Percentiles rank a stretch among this genome's conserved stretches.
These are phyloP conservation scores for Penicillium nucicola DNA, from an alignment of 495 filamentous ascomycete species.

Conservation along the genomic window DNA sequence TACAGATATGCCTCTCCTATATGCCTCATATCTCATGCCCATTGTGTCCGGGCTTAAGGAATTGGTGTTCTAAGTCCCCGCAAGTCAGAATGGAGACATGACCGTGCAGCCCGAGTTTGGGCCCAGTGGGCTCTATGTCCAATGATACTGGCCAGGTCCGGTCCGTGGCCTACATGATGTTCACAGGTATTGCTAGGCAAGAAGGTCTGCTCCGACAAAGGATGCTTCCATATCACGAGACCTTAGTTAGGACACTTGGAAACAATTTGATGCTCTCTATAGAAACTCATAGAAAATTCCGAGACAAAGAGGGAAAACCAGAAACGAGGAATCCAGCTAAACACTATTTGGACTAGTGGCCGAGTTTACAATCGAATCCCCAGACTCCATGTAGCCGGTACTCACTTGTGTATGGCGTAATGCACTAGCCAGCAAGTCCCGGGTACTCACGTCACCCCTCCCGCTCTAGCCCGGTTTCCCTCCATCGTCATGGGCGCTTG, in stretches of 20 bases:
- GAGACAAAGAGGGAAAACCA: constrained; percentile 3
- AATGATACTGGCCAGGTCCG: not conserved
- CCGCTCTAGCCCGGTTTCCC: constrained; percentile 14
- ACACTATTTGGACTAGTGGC: not conserved
- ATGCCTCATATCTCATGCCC: not conserved
- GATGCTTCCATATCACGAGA: not conserved
- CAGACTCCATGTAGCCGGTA: not conserved
- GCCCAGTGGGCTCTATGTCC: not conserved
- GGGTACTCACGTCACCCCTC: constrained; percentile 6
- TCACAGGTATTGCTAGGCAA: too few species aligned
- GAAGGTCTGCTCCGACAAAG: too few species aligned
- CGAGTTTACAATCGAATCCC: not conserved
- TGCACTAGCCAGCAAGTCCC: not conserved
- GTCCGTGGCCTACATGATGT: constrained; percentile 7
- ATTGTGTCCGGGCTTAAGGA: constrained; percentile 1
- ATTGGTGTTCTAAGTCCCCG: not conserved
- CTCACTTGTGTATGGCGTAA: not conserved
- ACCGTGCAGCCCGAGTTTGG: constrained; percentile 8
- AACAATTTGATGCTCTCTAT: not conserved
- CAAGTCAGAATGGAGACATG: not conserved
- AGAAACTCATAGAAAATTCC: not conserved
- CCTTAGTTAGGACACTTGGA: not conserved
- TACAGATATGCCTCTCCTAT: not conserved
- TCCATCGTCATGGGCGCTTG: constrained; percentile 4
- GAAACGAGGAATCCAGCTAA: not conserved